Percentiles rank a stretch among this genome's conserved stretches.
Evolutionary conservation across 2,329 filamentous ascomycete genomes (phyloP).

Genomic region (Xylaria sp.): DNA sequence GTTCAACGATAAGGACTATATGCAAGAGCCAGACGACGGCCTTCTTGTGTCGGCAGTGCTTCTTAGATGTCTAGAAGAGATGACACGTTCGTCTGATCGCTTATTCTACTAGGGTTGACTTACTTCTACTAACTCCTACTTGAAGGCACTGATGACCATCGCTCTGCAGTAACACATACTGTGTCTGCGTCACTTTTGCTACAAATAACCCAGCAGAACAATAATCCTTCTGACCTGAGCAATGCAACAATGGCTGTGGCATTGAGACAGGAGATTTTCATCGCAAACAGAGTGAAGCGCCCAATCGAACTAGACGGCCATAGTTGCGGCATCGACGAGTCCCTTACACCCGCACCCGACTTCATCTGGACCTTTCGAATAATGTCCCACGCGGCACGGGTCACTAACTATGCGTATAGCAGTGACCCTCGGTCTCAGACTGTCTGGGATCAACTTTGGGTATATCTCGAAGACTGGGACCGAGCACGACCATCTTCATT

Average conservation of each 20-base stretch:
- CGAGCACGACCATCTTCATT: conserved; percentile 14
- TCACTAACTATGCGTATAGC: conserved; percentile 13
- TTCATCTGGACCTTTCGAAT: conserved; percentile 20
- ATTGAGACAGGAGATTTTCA: conserved; percentile 16
- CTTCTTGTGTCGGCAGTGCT: conserved; percentile 11
- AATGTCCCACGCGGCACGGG: conserved; percentile 20
- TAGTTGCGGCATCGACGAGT: conserved; percentile 13
- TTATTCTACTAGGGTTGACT: not conserved
- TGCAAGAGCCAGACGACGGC: conserved; percentile 13
- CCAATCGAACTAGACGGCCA: conserved; percentile 16
- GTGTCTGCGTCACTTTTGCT: conserved; percentile 17
- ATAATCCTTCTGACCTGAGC: conserved; percentile 12
- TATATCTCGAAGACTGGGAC: conserved; percentile 16
- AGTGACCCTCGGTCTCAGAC: conserved; percentile 8
- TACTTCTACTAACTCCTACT: not conserved
- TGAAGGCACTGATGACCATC: conserved; percentile 11
- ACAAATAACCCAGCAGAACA: conserved; percentile 6
- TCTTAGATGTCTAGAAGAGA: conserved; percentile 14
- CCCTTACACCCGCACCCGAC: conserved; percentile 13
- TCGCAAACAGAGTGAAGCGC: conserved; percentile 18
- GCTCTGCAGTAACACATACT: conserved; percentile 12
- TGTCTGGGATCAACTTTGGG: conserved; percentile 18
- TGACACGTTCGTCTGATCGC: conserved; percentile 10
- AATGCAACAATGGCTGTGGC: conserved; percentile 14
- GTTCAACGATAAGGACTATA: conserved; percentile 12